Percentiles rank a stretch among this genome's conserved stretches.
These are phyloP conservation scores for Syzygium grande DNA, from an alignment of 345 rosid species.

Conservation along the genomic window DNA sequence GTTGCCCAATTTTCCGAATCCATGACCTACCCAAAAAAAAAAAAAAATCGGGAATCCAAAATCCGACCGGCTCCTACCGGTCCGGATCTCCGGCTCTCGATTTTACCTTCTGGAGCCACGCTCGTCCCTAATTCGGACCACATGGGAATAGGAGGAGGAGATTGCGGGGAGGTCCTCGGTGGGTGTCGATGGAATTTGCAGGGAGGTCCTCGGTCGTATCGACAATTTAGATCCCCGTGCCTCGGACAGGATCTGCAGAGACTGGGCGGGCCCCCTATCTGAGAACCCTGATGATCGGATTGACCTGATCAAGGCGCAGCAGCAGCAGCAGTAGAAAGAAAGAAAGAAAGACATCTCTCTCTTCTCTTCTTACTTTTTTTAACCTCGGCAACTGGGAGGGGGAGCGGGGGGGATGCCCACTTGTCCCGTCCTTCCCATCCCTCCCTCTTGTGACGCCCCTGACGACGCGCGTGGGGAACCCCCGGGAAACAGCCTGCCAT, in stretches of 20 bases:
- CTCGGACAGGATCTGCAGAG: neutral
- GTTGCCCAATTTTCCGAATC: too few relatives aligned
- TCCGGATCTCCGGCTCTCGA: too few relatives aligned
- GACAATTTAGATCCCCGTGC: neutral
- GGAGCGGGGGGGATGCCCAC: neutral
- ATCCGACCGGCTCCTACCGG: too few relatives aligned
- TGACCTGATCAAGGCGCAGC: neutral
- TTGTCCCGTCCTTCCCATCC: neutral
- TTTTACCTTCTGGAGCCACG: accelerated
- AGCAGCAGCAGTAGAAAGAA: neutral
- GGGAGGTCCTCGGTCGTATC: neutral
- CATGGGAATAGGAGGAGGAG: neutral
- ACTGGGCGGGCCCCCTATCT: neutral
- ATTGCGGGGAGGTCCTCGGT: neutral
- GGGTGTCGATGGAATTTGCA: neutral
- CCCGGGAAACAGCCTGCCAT: neutral
- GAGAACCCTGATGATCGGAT: neutral
- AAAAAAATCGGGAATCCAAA: too few relatives aligned
- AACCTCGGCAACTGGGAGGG: neutral
- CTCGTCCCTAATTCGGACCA: too few relatives aligned
- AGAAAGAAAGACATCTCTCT: neutral
- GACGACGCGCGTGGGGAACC: neutral
- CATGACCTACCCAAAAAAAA: too few relatives aligned
- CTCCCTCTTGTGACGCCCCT: neutral
- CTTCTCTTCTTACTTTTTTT: too few relatives aligned